Base-by-base conservation (phyloP, 2,329 filamentous ascomycete genomes). In the Ophiostoma quercus region DNA sequence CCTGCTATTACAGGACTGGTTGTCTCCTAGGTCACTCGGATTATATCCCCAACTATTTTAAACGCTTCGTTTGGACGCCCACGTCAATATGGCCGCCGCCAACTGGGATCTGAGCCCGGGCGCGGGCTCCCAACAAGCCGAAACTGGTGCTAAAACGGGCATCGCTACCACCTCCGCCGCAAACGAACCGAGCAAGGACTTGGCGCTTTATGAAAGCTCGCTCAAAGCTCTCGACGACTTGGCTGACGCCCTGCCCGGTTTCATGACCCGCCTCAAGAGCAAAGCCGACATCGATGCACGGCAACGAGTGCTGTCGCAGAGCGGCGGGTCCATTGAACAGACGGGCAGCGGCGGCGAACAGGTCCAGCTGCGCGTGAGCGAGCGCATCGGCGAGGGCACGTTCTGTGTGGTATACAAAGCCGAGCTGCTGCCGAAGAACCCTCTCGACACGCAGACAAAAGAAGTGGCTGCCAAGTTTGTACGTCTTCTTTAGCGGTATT, bases 211-310 rank as follows among this genome's bases (percentile, higher is more conserved):
- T 16, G 43, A 29, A 14, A 68, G 69, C 34, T 67, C 70, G 9
- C 39, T 74, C 16, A n/a, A 16, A 2, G 72, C 73, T 6, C 70
- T 74, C 19, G 39, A 72, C 16, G 68, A 72, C 29, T 41, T 74
- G 8, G 68, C 69, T 22, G 12, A 47, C 4, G 7, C 66, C n/a
- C 22, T 73, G 11, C 43, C 70, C 12, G 37, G 9, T 4, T 68
- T 72, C 19, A 8, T 34, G 14, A 16, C 22, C 7, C 66, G 68
- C 2, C 76, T 96, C 90, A n/a, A 98, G 82, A 1, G 88, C 88
- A n/a, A 92, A 88, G 77, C 98, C 97, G 2, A 97, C 84, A 76
- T 98, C 92, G 19, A 97, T 87, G 29, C 98, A 82, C 0, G 94
- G 94, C 73, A 74, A 68, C 67, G 34, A 14, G 9, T 16, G 1